Evolutionary conservation across 164 flowering plant species (phyloP), one percentile per base, ranked within the genome.

Genomic region (Annona squamosa): DNA sequence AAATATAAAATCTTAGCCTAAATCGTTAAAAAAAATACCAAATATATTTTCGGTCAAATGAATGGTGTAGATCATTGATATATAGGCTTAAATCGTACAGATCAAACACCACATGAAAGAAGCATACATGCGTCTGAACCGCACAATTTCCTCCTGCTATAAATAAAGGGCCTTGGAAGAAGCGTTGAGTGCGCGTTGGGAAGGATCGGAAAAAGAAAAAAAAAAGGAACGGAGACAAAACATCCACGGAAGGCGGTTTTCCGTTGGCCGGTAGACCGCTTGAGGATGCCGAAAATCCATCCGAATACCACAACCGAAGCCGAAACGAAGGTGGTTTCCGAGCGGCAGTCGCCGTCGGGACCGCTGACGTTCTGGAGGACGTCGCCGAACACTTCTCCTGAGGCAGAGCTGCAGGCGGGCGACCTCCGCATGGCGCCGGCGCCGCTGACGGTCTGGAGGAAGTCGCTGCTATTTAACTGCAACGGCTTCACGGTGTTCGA

Each of bases 331-430:
- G 37, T 26, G 37, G 37, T 26, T 26, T 26, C 10, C 5, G 17
- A 48, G 13, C 64, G 18, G 3, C 12, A 5, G 61, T 16, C 2
- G 48, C 16, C 61, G 19, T 74, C 37, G 62, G 70, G 72, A 1
- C 85, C 81, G 10, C 78, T 91, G 4, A 93, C 97, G 0, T 97
- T 93, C 16, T 93, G 98, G 98, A 91, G 83, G 79, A 93, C 90
- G 71, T 93, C 98, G 0, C 77, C 91, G 42, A 80, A 77, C 41
- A 70, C 72, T 0, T 12, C 56, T 5, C 19, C 69, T 9, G 42
- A 63, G 4, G 56, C 42, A 2, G 48, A 2, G 12, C 37, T 2
- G 77, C 44, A 41, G 56, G 7, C 43, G 19, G 70, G 13, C 5
- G 17, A 48, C 26, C 64, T 10, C 9, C 12, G 7, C 64, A 13